These are phyloP conservation scores for Prunus davidiana DNA, from an alignment of 306 rosid species.

Conservation along the genomic window DNA sequence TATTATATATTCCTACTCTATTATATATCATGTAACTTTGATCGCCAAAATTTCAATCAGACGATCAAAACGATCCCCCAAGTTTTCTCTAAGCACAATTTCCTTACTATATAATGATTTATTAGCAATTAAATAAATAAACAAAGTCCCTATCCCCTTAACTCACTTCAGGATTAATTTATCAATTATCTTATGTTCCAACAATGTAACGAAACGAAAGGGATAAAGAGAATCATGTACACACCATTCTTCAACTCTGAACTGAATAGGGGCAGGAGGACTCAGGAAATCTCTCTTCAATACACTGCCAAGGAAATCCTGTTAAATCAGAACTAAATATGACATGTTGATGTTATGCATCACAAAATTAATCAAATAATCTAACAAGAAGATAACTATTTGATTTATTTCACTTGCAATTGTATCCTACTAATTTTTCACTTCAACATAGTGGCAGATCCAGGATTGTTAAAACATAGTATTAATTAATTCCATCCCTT, in stretches of 20 bases:
- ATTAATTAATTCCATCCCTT: no score
- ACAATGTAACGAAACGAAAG: background rate
- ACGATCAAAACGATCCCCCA: background rate
- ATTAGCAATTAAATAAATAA: background rate
- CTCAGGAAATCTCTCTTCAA: background rate
- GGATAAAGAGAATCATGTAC: background rate
- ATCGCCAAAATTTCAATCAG: background rate
- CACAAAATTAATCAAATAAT: background rate
- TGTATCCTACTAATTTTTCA: background rate
- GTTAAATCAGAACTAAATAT: background rate
- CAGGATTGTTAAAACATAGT: no score
- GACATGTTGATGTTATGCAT: background rate
- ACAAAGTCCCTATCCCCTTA: background rate
- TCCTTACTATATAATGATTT: background rate
- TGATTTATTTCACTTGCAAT: constrained; percentile 1
- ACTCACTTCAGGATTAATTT: background rate
- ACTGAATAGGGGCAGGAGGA: background rate
- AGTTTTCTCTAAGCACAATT: background rate
- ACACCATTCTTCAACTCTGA: constrained; percentile 15
- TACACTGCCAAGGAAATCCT: background rate
- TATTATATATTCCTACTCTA: background rate
- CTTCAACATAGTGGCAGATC: no score
- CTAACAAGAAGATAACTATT: background rate
- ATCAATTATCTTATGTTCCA: background rate
- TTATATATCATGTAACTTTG: background rate